A percentile compares a stretch with the other conserved stretches of the same genome.
Evolutionary conservation across 139 green algal genomes (phyloP).

Genomic region (Coelastrella sp.): DNA sequence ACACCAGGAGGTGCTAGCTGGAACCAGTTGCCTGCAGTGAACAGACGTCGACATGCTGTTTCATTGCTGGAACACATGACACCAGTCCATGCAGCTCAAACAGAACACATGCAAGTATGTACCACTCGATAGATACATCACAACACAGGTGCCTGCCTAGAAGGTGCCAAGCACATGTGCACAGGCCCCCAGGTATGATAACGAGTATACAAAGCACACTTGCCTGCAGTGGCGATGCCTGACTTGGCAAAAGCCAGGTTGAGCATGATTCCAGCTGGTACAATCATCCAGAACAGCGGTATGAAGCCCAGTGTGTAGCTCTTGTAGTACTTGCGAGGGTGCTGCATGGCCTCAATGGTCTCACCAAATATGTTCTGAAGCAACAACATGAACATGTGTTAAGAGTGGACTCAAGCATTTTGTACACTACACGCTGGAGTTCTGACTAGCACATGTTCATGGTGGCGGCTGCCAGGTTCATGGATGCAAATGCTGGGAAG

Average conservation of each 20-base stretch:
- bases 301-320: constrained; percentile 11
- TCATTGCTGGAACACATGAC: too few species aligned
- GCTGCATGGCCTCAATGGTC: constrained; percentile 27
- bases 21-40: not conserved
- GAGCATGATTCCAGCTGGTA: not conserved
- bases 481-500: too few species aligned
- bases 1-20: not conserved
- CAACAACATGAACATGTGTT: not conserved
- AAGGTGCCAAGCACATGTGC: too few species aligned
- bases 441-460: too few species aligned
- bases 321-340: constrained; percentile 22
- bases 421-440: too few species aligned
- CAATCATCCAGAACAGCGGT: constrained; percentile 4
- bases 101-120: too few species aligned
- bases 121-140: too few species aligned
- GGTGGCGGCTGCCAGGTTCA: too few species aligned
- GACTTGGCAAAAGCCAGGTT: constrained; percentile 20
- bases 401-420: too few species aligned
- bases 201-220: not conserved
- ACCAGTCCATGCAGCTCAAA: too few species aligned
- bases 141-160: too few species aligned
- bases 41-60: not conserved
- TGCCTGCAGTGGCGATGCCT: not conserved
- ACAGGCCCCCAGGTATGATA: not conserved
- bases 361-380: not conserved